Base-by-base conservation (phyloP, 176 grass and related monocot genomes). In the Poa pratensis region DNA sequence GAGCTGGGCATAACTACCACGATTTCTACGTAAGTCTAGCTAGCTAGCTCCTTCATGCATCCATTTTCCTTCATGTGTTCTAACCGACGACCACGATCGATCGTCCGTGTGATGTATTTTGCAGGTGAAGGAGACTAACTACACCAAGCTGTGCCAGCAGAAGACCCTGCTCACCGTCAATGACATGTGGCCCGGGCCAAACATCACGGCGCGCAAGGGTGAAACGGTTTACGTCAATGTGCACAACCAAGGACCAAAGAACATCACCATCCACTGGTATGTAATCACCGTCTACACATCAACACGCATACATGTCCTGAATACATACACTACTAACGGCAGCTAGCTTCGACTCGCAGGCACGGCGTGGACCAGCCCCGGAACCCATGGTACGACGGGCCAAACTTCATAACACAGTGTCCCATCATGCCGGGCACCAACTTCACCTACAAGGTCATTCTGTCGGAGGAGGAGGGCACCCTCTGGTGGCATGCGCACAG, bases 401-500 rank as follows among this genome's bases (percentile, higher is more conserved):
- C 66, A 0, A 22, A 14, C 22, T 73, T 48, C 69, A 73, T 73
- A 6, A 73, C 69, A 13, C 42, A 72, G 40, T 72, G 69, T n/a
- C 69, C 69, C 46, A 49, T 49, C 46, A 49, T 49, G 46, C 46
- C 46, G 3, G 12, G 46, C 46, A 49, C 9, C 37, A 39, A 39
- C 43, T 46, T 46, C 43, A 46, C 43, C 12, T 46, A 46, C 43
- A 10, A 46, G 43, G 43, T 46, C 9, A 11, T 46, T 3, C 2
- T 46, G 43, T 46, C 43, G 9, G 83, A 75, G 68, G 89, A 94
- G 62, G 86, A 89, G 5, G 94, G 94, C 75, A 97, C 94, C 1
- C 76, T 93, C 1, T 83, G 85, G 77, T 96, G 94, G 89, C 92
- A 94, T 51, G 92, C 89, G 5, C 92, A 89, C 76, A 87, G 68